phyloP scores from a whole-genome alignment of 2,329 filamentous ascomycete species.

The Gaeumannomyces tritici region DNA sequence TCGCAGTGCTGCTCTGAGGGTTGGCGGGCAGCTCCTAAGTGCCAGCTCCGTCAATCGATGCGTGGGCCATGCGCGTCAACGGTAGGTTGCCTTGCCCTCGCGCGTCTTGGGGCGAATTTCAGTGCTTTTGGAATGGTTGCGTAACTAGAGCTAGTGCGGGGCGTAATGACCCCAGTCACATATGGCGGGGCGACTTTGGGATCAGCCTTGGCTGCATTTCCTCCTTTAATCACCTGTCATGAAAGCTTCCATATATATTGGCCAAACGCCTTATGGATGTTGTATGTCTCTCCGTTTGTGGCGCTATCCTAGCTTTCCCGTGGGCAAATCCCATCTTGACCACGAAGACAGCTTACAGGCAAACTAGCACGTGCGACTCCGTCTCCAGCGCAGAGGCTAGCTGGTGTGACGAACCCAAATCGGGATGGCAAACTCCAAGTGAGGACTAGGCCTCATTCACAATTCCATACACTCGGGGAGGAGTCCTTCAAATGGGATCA shows the following conservation, averaged over 20 bases:
- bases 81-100: neutral
- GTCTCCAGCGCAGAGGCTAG: neutral
- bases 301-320: neutral
- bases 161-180: too few species aligned
- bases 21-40: neutral
- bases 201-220: neutral
- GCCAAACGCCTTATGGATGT: too few species aligned
- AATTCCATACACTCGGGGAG: too few species aligned
- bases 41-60: neutral
- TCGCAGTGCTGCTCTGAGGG: conserved; percentile 3
- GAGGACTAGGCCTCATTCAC: neutral
- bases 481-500: neutral
- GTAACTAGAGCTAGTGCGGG: too few species aligned
- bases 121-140: neutral
- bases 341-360: neutral
- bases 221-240: neutral
- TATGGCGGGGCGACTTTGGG: neutral
- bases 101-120: neutral
- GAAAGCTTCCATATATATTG: too few species aligned
- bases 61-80: neutral
- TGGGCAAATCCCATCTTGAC: neutral
- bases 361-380: neutral
- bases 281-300: too few species aligned
- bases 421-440: conserved; percentile 18
- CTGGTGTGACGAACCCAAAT: neutral